A percentile compares a stretch with the other conserved stretches of the same genome.
phyloP scores from a whole-genome alignment of 2,329 filamentous ascomycete genomes.

The Fragosphaeria purpurea region DNA sequence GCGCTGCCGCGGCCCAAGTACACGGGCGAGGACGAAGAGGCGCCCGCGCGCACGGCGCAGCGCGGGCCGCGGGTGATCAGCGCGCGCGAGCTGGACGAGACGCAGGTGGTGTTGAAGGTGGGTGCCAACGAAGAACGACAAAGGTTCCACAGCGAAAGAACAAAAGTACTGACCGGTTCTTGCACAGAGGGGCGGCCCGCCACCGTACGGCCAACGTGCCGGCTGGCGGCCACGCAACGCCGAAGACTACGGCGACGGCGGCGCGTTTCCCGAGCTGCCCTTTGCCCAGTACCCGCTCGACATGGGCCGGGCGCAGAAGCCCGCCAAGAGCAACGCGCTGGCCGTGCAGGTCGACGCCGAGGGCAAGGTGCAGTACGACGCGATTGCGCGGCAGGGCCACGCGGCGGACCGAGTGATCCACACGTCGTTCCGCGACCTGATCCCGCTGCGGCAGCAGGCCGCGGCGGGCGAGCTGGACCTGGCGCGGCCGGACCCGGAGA shows the following conservation, averaged over 20 bases:
- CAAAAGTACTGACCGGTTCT: conserved; percentile 9
- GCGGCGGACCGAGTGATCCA: conserved; percentile 76
- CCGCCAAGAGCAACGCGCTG: conserved; percentile 70
- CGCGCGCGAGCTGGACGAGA: conserved; percentile 69
- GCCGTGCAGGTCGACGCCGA: conserved; percentile 85
- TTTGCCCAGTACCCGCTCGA: conserved; percentile 93
- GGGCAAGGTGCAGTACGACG: conserved; percentile 93
- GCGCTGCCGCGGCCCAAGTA: conserved; percentile 86
- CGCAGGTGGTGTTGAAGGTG: conserved; percentile 72
- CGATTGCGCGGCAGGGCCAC: conserved; percentile 85
- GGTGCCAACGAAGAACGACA: conserved; percentile 13
- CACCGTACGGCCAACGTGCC: conserved; percentile 74
- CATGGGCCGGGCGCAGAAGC: conserved; percentile 69
- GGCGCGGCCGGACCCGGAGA: conserved; percentile 72
- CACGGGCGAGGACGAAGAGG: conserved; percentile 78
- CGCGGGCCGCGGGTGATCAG: conserved; percentile 76
- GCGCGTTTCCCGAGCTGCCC: conserved; percentile 41
- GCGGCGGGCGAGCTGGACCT: conserved; percentile 87
- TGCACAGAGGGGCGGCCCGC: conserved; percentile 63
- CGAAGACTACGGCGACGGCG: conserved; percentile 93
- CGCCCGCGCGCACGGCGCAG: conserved; percentile 59
- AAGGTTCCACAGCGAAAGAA: not conserved
- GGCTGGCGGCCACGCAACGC: conserved; percentile 84
- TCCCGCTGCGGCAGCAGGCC: conserved; percentile 84
- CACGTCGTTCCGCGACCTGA: conserved; percentile 92